Base-by-base conservation (phyloP, 345 rosid genomes). In the Sisymbrium irio region DNA sequence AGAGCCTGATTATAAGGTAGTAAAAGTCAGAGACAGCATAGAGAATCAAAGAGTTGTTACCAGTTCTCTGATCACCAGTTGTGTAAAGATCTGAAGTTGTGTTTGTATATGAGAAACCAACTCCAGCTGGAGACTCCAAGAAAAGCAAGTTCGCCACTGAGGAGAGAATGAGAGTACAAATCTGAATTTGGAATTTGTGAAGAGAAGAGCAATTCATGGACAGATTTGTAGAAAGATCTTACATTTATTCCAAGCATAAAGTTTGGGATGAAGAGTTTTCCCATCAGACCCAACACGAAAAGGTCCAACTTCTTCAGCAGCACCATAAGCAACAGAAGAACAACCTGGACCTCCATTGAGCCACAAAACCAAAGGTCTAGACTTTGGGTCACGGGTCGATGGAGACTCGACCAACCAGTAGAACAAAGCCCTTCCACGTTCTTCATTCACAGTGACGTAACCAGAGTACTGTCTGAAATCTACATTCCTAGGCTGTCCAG, bases 41-140 rank as follows among this genome's bases (percentile, higher is more conserved):
- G 20, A 58, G 37, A 32, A 14, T 14, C 9, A 45, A 69, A 63
- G 66, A 70, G 15, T 18, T 69, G 17, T 78, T 73, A 90, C 98
- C 98, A 36, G 99, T 95, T 79, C 88, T 95, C 54, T 74, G 78
- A 84, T 95, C 99, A 49, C 99, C 99, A 11, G 82, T 74, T 3
- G 86, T 86, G 82, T 88, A 88, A 83, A 90, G 81, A 77, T 92
- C 99, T n/a, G 97, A 83, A 20, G 85, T 80, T 5, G 91, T 88
- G 61, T 94, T 94, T 0, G 96, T 55, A 75, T 89, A 94, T 0
- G 98, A 94, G 83, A 91, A 94, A 9, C 98, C 98, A 71, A 94
- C 97, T 77, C 98, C 98, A 51, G 95, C 98, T 4, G 98, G 97
- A 69, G 97, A 89, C 80, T 94, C 98, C 44, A 94, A 88, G 81